Conservation (phyloP, 768 basidiomycete genomes). For the Suillus sp. region DNA sequence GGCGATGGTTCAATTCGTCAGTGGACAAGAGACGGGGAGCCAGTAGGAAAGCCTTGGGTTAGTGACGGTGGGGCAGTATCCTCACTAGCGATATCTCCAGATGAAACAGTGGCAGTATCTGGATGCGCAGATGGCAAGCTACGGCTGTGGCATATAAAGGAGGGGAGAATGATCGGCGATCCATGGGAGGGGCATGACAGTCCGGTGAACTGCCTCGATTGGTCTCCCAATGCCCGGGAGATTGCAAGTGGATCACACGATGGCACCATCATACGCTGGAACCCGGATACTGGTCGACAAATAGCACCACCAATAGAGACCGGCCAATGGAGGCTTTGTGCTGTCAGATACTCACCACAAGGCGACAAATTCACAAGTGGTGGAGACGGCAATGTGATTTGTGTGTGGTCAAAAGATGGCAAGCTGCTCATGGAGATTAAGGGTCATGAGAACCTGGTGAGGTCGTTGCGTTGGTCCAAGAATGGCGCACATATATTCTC, state of each 20-base stretch:
- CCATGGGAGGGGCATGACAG: not conserved
- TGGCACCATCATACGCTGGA: not conserved
- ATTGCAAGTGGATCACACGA: constrained; percentile 18
- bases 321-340: not conserved
- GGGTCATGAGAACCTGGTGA: not conserved
- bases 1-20: not conserved
- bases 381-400: no score
- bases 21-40: not conserved
- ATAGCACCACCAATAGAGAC: not conserved
- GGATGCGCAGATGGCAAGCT: not conserved
- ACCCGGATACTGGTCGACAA: not conserved
- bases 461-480: not conserved
- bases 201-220: constrained; percentile 9
- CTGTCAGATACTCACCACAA: no score
- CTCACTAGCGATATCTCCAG: not conserved
- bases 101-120: not conserved
- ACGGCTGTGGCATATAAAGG: not conserved
- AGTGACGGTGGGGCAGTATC: not conserved
- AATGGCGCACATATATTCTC: not conserved
- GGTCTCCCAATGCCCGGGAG: constrained; percentile 17
- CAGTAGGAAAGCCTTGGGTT: not conserved
- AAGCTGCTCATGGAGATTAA: not conserved
- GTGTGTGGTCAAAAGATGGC: no score
- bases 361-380: no score
- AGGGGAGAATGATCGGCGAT: not conserved